Evolutionary conservation across 768 basidiomycete genomes (phyloP).

Genomic region (Leccinum broughii): DNA sequence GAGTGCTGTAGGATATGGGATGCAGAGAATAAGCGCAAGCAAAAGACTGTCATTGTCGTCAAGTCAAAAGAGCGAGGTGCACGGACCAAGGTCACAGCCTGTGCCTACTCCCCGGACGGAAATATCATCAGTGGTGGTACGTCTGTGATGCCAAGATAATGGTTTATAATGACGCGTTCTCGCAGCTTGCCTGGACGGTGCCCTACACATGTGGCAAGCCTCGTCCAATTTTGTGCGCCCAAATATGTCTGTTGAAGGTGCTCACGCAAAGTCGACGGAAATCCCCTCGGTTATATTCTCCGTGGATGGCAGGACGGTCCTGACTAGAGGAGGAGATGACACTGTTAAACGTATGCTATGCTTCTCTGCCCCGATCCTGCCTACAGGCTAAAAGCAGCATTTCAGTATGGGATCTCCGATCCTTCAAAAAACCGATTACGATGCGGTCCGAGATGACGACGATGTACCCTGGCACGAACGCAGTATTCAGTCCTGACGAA

Average conservation of each 20-base stretch:
- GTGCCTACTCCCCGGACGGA: constrained; percentile 89
- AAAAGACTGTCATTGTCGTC: constrained; percentile 94
- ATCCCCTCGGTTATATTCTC: constrained; percentile 88
- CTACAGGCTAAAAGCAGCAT: constrained; percentile 2
- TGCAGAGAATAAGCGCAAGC: constrained; percentile 86
- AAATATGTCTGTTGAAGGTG: constrained; percentile 80
- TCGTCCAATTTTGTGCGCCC: constrained; percentile 93
- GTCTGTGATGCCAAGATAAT: constrained; percentile 23
- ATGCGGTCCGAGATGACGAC: constrained; percentile 65
- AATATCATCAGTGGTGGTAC: constrained; percentile 84
- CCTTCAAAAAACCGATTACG: constrained; percentile 86
- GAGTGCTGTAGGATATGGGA: constrained; percentile 81
- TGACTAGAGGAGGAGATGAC: constrained; percentile 92
- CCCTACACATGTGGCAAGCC: constrained; percentile 91
- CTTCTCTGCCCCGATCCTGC: constrained; percentile 1
- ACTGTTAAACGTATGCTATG: constrained; percentile 87
- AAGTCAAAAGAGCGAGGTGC: constrained; percentile 95
- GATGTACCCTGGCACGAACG: constrained; percentile 90
- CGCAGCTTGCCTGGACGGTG: constrained; percentile 86
- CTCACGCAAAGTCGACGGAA: constrained; percentile 84
- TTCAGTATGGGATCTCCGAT: constrained; percentile 91
- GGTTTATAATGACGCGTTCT: constrained; percentile 3
- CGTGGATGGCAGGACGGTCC: constrained; percentile 79
- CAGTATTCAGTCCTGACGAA: constrained; percentile 94
- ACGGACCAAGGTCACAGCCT: constrained; percentile 86